Evolutionary conservation across 768 basidiomycete genomes (phyloP).

Genomic region (Boletus subcaerulescens): DNA sequence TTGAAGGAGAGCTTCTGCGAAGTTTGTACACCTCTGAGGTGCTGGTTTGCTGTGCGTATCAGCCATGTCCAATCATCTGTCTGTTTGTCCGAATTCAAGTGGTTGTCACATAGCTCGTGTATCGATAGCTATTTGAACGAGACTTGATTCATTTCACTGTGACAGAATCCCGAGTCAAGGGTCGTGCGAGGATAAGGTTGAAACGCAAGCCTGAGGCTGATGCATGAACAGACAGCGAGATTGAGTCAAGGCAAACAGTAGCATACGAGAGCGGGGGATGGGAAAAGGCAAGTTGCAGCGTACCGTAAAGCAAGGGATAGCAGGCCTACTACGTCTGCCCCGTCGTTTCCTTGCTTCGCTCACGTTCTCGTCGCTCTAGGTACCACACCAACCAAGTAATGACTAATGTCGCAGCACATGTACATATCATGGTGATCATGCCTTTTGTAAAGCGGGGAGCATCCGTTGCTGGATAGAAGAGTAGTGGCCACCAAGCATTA

Average conservation of each 20-base stretch:
- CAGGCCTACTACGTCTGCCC: not conserved
- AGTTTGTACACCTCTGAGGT: not conserved
- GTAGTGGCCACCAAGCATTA: conserved; percentile 68
- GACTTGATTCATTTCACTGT: not conserved
- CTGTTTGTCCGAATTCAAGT: conserved; percentile 3
- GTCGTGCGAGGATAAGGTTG: not conserved
- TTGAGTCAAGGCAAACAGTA: too few species aligned
- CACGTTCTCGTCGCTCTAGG: conserved; percentile 42
- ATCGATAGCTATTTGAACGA: conserved; percentile 2
- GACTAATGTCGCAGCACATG: conserved; percentile 51
- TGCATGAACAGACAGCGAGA: too few species aligned
- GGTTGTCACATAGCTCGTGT: conserved; percentile 9
- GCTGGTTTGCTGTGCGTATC: conserved; percentile 20
- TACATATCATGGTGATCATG: conserved; percentile 66
- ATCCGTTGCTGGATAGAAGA: conserved; percentile 73
- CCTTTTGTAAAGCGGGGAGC: conserved; percentile 66
- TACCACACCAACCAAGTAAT: conserved; percentile 57
- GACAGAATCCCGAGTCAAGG: not conserved
- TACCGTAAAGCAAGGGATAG: not conserved
- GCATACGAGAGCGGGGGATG: too few species aligned
- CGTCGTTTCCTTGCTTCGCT: not conserved
- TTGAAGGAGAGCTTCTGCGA: not conserved
- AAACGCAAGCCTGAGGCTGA: too few species aligned
- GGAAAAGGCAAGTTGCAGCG: too few species aligned
- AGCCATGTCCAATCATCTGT: conserved; percentile 4